Evolutionary conservation across 192 early-diverging fungal genomes (phyloP).

Genomic region (Physocladia obscura): DNA sequence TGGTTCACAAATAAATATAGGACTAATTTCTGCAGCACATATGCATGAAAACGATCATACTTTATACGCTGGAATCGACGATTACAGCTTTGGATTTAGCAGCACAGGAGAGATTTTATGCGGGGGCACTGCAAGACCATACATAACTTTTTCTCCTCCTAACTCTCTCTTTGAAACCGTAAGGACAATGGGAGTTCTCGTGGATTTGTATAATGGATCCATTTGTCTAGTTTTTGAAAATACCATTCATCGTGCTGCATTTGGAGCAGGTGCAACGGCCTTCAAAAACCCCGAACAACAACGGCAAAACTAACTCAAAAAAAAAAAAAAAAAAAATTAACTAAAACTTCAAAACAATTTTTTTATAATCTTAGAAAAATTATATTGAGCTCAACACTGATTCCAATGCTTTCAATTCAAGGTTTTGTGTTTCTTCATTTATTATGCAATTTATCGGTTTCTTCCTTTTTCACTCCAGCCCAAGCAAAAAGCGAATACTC

Average conservation of each 20-base stretch:
- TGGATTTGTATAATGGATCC: constrained; percentile 42
- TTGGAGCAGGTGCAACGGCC: constrained; percentile 41
- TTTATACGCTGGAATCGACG: constrained; percentile 42
- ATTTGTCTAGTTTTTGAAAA: constrained; percentile 46
- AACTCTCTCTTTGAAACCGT: constrained; percentile 32
- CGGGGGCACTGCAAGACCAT: constrained; percentile 28
- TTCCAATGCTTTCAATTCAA: constrained; percentile 46
- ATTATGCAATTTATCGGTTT: not conserved
- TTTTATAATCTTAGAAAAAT: constrained; percentile 22
- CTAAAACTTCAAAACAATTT: not conserved
- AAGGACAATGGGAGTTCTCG: constrained; percentile 45
- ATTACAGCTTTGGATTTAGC: constrained; percentile 44
- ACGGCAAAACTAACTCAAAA: not conserved
- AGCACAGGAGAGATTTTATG: constrained; percentile 34
- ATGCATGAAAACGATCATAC: constrained; percentile 16
- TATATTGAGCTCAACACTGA: constrained; percentile 32
- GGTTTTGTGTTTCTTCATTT: constrained; percentile 10
- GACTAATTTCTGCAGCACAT: constrained; percentile 16
- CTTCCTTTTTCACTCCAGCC: not conserved
- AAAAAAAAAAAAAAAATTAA: too few species aligned
- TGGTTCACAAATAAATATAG: too few species aligned
- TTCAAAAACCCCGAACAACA: constrained; percentile 37
- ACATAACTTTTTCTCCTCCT: constrained; percentile 26
- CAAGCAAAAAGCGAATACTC: not conserved
- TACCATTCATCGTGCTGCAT: constrained; percentile 28